Base-by-base conservation (phyloP, 805 yeast genomes). In the Starmerella vaccinii region DNA sequence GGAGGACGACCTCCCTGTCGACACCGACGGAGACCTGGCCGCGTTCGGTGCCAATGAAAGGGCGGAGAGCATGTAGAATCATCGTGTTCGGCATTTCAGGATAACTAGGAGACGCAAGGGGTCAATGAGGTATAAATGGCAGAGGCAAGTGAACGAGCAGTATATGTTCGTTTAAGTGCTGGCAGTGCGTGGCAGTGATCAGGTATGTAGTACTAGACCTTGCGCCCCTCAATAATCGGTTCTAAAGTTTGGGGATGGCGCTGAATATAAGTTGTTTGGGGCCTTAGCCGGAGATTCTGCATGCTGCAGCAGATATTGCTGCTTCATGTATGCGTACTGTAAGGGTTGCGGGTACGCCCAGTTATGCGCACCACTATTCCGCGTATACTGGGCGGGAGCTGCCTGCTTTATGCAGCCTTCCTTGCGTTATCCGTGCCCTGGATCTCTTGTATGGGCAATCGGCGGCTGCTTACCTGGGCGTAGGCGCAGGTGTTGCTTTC, bases 41-140 rank as follows among this genome's bases (percentile, higher is more conserved):
- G 4, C 90, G 88, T 62, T 88, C 96, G 5, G 95, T 95, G 1
- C 97, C 97, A 47, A 74, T 75, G 60, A 92, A 90, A 46, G 88
- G 88, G 59, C 83, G 86, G 29, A 89, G 68, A 0, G 96, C 96
- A 65, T 89, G 89, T 26, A 89, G 71, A 61, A 52, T 34, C 32
- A 37, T 35, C 7, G 29, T 16, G 34, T 16, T 27, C 4, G 9
- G 34, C 45, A 41, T 41, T 6, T 6, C n/a, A 2, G 21, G 1
- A 37, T 13, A 5, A 34, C 21, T 18, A 18, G 12, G 5, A 16
- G 7, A 19, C 21, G 5, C 6, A 16, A 34, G 39, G 12, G 34
- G n/a, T 12, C 16, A 30, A 6, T n/a, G 21, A 18, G 5, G 40
- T 37, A 26, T 21, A 15, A 5, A 13, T 19, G 2, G 38, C 9